phyloP scores from a whole-genome alignment of 495 filamentous ascomycete species.

The Glutinoglossum americanum region DNA sequence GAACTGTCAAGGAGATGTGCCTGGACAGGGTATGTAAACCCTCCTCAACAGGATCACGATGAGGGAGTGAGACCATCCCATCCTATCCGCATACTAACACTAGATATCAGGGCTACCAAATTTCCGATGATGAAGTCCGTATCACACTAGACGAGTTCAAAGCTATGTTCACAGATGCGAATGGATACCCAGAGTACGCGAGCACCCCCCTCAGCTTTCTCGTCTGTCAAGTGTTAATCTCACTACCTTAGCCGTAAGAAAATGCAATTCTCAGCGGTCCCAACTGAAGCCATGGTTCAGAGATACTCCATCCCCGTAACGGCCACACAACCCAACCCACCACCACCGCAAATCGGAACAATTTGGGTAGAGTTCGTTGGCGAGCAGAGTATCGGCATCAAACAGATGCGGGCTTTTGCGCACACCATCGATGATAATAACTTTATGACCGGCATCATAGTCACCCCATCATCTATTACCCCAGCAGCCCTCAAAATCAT shows the following conservation, averaged over 20 bases:
- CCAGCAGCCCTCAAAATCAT: conserved; percentile 69
- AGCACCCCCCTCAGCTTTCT: neutral
- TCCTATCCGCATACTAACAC: neutral
- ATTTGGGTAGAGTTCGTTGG: conserved; percentile 86
- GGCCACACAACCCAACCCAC: conserved; percentile 36
- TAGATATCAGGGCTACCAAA: conserved; percentile 56
- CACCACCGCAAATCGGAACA: conserved; percentile 54
- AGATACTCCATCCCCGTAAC: conserved; percentile 56
- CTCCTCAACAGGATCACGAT: too few species aligned
- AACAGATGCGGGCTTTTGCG: conserved; percentile 76
- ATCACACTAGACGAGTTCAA: conserved; percentile 62
- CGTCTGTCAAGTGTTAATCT: neutral
- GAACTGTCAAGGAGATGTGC: conserved; percentile 75
- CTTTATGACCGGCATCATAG: conserved; percentile 72
- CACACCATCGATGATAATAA: conserved; percentile 53
- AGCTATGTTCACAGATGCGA: conserved; percentile 36
- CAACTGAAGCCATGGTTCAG: conserved; percentile 58
- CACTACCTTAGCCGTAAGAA: conserved; percentile 40
- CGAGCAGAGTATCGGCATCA: conserved; percentile 59
- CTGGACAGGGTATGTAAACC: conserved; percentile 42
- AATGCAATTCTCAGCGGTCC: conserved; percentile 71
- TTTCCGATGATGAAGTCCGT: conserved; percentile 70
- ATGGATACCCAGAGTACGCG: conserved; percentile 51
- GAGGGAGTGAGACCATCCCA: conserved; percentile 7
- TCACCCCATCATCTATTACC: conserved; percentile 62